Evolutionary conservation across 75 land plant genomes (phyloP), one percentile per base, ranked within the genome.

Genomic region (Selaginella moellendorffii): DNA sequence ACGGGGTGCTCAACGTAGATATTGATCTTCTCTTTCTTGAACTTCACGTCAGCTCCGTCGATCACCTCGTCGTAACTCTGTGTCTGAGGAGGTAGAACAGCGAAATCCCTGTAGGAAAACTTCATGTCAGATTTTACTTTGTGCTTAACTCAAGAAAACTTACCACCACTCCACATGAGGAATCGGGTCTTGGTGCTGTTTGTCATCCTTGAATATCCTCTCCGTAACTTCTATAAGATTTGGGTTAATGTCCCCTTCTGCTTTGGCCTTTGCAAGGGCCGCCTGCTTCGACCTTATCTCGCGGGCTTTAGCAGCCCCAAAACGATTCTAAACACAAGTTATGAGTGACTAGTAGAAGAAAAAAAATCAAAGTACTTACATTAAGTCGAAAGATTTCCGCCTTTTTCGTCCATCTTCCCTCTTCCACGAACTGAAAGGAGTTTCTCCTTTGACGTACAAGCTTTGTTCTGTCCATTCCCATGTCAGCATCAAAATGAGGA

Each of bases 131-230:
- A 63, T 17, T 2, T 63, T 28, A 67, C 8, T 63, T 26, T 17
- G n/a, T n/a, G n/a, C n/a, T n/a, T n/a, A n/a, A n/a, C n/a, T n/a
- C n/a, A 31, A 64, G 23, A 63, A 26, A 22, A 70, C 95, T 72
- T 73, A 93, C 98, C 98, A 93, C 98, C 98, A 93, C 79, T 93
- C 98, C 42, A 83, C 69, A 25, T 88, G 89, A 65, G 98, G 98
- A 52, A 93, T 93, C 24, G 81, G 73, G 42, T 93, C 98, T 77
- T 83, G 85, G 26, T 77, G 74, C 59, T 93, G 88, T 46, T 78
- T 78, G 61, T 84, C 83, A 59, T 85, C 81, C 19, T 63, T 72
- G 0, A 71, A 46, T 61, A 85, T 65, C 75, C 98, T 81, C 54
- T 85, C 90, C 14, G 82, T 69, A 10, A 93, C 80, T 63, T 86